A percentile compares a stretch with the other conserved stretches of the same genome.
phyloP scores from a whole-genome alignment of 768 basidiomycete genomes.

The Fistulinella prunicolor region DNA sequence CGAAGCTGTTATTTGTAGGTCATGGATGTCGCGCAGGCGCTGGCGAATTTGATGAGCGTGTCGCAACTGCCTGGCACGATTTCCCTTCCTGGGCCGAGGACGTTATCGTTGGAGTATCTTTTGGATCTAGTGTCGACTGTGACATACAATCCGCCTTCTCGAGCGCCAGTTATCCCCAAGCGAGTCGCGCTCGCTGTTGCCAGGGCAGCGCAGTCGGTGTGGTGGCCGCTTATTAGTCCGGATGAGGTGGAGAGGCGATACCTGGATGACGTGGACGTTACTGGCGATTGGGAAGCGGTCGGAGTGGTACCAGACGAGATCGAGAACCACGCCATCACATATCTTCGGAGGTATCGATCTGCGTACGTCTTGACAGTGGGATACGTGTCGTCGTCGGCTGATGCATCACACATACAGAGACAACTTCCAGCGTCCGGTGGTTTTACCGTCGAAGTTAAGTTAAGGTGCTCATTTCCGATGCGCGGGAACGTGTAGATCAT shows the following conservation, averaged over 20 bases:
- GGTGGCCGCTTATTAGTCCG: constrained; percentile 92
- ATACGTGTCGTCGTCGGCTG: constrained; percentile 8
- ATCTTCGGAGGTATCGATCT: constrained; percentile 84
- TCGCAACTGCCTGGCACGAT: constrained; percentile 65
- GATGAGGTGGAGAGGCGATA: constrained; percentile 90
- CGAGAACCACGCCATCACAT: constrained; percentile 85
- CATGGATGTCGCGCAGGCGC: constrained; percentile 89
- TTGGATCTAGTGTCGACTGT: constrained; percentile 75
- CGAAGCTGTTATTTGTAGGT: constrained; percentile 49
- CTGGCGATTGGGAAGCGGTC: constrained; percentile 80
- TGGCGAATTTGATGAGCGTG: constrained; percentile 69
- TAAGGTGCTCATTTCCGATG: constrained; percentile 32
- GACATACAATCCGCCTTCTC: constrained; percentile 71
- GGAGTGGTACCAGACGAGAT: constrained; percentile 81
- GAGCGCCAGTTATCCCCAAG: constrained; percentile 76
- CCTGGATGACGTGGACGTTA: constrained; percentile 72
- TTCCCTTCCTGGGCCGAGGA: constrained; percentile 85
- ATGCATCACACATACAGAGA: constrained; percentile 43
- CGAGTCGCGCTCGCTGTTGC: constrained; percentile 62
- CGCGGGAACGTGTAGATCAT: constrained; percentile 27
- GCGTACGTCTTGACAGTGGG: constrained; percentile 57
- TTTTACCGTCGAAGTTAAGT: constrained; percentile 53
- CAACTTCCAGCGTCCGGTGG: constrained; percentile 66
- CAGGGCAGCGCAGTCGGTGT: constrained; percentile 57
- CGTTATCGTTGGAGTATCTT: constrained; percentile 78